Base-by-base conservation (phyloP, 2,329 filamentous ascomycete genomes). In the Aspergillus clavatus region DNA sequence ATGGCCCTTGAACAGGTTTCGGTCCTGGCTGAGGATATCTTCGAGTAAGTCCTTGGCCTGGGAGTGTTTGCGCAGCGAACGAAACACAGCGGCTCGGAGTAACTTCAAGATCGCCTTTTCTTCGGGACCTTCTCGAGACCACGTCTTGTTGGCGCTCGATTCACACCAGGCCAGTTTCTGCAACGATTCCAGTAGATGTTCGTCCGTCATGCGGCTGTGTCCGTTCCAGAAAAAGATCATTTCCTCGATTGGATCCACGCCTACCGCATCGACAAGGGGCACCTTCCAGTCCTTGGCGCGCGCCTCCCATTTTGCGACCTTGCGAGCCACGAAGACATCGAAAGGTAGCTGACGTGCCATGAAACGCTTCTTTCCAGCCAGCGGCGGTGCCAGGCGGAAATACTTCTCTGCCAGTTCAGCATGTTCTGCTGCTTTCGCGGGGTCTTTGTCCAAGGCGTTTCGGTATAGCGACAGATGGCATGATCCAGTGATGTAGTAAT, bases 201-300 rank as follows among this genome's bases (percentile, higher is more conserved):
- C 69, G 1, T 69, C 57, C 2, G 78, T 73, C 87, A 95, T 94
- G 43, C 89, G 82, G 67, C 87, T 91, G 56, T 81, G 82, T 0
- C 90, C 91, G 60, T 88, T 90, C 90, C 90, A 97, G 57, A 97
- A 82, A 65, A 91, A 95, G 10, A 86, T 83, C 86, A 97, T 95
- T 71, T 97, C 93, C 58, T 89, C 81, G 0, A 88, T 74, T 0
- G 93, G 93, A 48, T 83, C 86, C 3, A 87, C 76, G 0, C 89
- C 89, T 7, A 94, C 76, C 0, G 86, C 89, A 56, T 97, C 91
- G 1, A 86, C 78, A 3, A 96, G 73, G 38, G 84, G 79, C 24
- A 88, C 69, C 2, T 77, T 74, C 66, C 83, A 79, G 37, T 78
- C 73, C 59, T 83, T 84, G 3, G 86, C 82, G 18, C 89, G 78